Conservation (phyloP, 768 basidiomycete species). For the Suillus alpinus region DNA sequence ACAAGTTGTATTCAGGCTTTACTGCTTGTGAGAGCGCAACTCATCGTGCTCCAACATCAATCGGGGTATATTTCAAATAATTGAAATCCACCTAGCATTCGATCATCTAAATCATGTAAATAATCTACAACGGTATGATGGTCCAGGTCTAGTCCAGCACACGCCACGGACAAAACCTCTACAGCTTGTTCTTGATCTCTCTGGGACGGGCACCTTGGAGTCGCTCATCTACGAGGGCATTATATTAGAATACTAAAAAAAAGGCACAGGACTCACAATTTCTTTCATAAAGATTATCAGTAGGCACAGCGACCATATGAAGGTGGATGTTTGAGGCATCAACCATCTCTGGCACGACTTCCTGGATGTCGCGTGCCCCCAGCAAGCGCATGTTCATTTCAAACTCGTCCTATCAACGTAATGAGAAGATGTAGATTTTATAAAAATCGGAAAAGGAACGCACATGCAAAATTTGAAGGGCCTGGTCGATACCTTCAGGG, state of each 20-base stretch:
- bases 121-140: background rate
- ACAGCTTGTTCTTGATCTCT: slow-evolving; percentile 22
- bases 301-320: slow-evolving; percentile 26
- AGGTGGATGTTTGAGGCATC: slow-evolving; percentile 46
- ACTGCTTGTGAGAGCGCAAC: background rate
- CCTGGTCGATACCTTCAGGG: slow-evolving; percentile 74
- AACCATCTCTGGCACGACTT: slow-evolving; percentile 81
- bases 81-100: background rate
- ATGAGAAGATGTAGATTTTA: background rate
- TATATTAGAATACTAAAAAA: slow-evolving; percentile 2
- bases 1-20: no score
- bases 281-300: slow-evolving; percentile 28
- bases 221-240: slow-evolving; percentile 25
- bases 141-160: background rate
- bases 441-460: slow-evolving; percentile 14
- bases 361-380: slow-evolving; percentile 73
- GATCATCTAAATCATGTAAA: background rate
- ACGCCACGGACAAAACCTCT: background rate
- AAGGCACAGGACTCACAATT: slow-evolving; percentile 27
- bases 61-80: background rate
- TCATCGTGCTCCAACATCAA: background rate
- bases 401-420: slow-evolving; percentile 71
- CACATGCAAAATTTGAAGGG: slow-evolving; percentile 71
- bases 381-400: slow-evolving; percentile 93
- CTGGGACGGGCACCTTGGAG: slow-evolving; percentile 20